A percentile compares a stretch with the other conserved stretches of the same genome.
Conservation (phyloP, 192 early-diverging fungal genomes). For the Coemansia sp. region DNA sequence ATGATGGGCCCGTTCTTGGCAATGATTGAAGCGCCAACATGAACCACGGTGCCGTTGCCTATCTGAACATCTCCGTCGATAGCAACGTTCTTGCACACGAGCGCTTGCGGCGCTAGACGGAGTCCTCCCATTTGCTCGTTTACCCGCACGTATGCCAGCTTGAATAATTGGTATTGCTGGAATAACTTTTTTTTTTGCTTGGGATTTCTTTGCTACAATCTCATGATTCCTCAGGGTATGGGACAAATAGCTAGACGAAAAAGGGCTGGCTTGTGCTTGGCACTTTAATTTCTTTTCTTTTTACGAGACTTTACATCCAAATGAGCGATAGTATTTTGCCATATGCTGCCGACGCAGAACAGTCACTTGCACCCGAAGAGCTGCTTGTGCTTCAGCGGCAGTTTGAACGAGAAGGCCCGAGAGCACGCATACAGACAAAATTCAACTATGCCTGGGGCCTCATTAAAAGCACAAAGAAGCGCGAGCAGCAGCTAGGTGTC, state of each 20-base stretch:
- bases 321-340: conserved; percentile 34
- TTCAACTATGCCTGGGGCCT: conserved; percentile 98
- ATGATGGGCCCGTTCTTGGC: conserved; percentile 49
- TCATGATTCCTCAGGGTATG: conserved; percentile 4
- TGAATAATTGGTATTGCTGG: not conserved
- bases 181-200: not conserved
- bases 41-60: conserved; percentile 46
- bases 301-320: not conserved
- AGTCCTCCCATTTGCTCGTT: conserved; percentile 31
- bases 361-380: conserved; percentile 35
- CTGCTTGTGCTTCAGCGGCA: conserved; percentile 64
- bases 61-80: conserved; percentile 51
- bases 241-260: not conserved
- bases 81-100: conserved; percentile 44
- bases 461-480: conserved; percentile 64
- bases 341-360: conserved; percentile 49
- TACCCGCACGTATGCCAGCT: conserved; percentile 11
- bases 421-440: conserved; percentile 81
- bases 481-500: conserved; percentile 75
- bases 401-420: conserved; percentile 65
- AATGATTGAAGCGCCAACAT: conserved; percentile 48
- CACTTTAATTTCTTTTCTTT: no score
- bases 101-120: conserved; percentile 39
- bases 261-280: no score
- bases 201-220: not conserved